Evolutionary conservation across 768 basidiomycete genomes (phyloP), one percentile per base, ranked within the genome.

Genomic region (Lactarius evosmus): DNA sequence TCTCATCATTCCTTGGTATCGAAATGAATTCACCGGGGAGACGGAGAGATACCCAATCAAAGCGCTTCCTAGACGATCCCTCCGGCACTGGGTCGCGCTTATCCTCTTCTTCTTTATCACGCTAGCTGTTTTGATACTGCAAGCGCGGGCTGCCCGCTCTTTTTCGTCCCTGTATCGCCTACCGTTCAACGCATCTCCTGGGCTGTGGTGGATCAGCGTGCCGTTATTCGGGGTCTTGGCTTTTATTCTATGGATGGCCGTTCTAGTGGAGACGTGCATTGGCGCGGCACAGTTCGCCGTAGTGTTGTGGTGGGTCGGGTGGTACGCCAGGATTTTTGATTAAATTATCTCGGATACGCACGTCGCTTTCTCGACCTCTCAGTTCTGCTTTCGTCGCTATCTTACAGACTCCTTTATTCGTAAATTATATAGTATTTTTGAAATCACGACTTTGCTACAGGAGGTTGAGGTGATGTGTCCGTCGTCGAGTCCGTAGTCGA

Each of bases 11-110:
- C 90, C 90, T 7, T 81, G 89, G 69, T 92, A 92, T 66, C 83
- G 90, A 36, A 89, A 92, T 72, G 90, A 91, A 71, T 92, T 91
- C 71, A 91, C 90, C 0, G 90, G 90, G 34, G 87, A 89, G 75
- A 56, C 83, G 40, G 86, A 87, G 68, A 79, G 84, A 68, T 91
- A 90, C 69, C 78, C 77, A 7, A 83, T 92, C 68, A 72, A 73
- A 38, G 74, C 71, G 3, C 72, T 91, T 59, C 90, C 90, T 27
- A 76, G 71, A 59, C 84, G 90, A 27, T 87, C 90, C 0, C 66
- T 82, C 58, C 82, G 79, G 4, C 90, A 92, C 67, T 91, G 89
- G 89, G 65, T 85, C 38, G 83, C 80, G 11, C 78, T 91, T 19
- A 65, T 81, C 29, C 53, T 83, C 27, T 83, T 90, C 65, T 81